These are phyloP conservation scores for Speleostelium caveatum DNA, from an alignment of 78 protist species.

Conservation along the genomic window DNA sequence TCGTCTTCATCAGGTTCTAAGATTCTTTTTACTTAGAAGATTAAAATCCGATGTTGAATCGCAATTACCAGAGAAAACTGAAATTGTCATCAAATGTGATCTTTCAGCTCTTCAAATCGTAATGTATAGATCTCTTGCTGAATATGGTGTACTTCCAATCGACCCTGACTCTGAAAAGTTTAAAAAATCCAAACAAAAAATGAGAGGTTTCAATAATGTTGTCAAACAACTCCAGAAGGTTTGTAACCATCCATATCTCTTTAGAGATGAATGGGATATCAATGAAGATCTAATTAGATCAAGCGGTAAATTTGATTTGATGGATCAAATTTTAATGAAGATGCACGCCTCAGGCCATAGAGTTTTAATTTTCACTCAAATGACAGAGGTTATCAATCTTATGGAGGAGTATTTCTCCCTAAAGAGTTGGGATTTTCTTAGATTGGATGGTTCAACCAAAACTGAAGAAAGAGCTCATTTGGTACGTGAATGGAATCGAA, in stretches of 20 bases:
- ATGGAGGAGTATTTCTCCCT: conserved; percentile 85
- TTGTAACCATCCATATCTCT: conserved; percentile 98
- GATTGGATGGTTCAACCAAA: conserved; percentile 93
- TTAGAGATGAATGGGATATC: conserved; percentile 63
- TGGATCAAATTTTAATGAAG: conserved; percentile 90
- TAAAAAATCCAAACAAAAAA: conserved; percentile 6
- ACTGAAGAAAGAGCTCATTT: conserved; percentile 86
- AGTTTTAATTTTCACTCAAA: conserved; percentile 92
- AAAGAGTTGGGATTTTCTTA: conserved; percentile 62
- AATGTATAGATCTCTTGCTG: conserved; percentile 75
- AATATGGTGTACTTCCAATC: conserved; percentile 31
- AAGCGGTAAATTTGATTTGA: conserved; percentile 90
- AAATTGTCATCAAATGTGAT: conserved; percentile 84
- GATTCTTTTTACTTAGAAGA: conserved; percentile 92
- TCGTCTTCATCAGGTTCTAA: conserved; percentile 85
- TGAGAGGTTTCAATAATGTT: conserved; percentile 83
- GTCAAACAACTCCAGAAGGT: conserved; percentile 97
- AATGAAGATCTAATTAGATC: conserved; percentile 57
- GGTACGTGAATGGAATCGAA: conserved; percentile 74
- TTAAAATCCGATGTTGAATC: conserved; percentile 92
- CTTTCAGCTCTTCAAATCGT: conserved; percentile 85
- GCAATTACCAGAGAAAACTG: conserved; percentile 93
- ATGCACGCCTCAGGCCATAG: conserved; percentile 80
- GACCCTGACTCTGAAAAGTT: conserved; percentile 46
- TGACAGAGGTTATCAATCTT: conserved; percentile 82